Evolutionary conservation across 495 filamentous ascomycete species (phyloP), one percentile per base, ranked within the genome.

Genomic region (Xylaria intraflava): DNA sequence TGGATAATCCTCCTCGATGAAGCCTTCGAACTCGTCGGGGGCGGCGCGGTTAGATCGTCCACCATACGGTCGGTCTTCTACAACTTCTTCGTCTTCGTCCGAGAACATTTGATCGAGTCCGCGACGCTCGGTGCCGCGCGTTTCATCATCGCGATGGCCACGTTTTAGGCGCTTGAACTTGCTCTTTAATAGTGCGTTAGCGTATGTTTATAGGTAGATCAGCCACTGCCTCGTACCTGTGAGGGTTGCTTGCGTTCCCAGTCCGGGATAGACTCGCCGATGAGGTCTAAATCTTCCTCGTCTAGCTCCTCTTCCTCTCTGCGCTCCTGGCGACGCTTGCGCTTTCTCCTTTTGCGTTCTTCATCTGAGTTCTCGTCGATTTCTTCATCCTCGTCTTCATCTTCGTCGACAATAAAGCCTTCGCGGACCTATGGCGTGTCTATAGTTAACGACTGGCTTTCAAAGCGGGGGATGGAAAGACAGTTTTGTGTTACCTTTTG

Each of bases 111-210:
- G 84, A 40, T 88, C 82, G 14, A 96, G 79, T 16, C 83, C 89
- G 53, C 85, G 86, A 48, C 82, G 78, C 53, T 82, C 76, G 49
- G 74, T 73, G 46, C 82, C 77, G n/a, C 69, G 68, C 24, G 76
- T 71, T 30, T 78, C 72, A 27, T 86, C 85, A 40, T 90, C 89
- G 52, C 88, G 83, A 60, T 93, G 88, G 48, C 92, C 91, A 52
- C 89, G 88, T 74, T 96, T 98, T 24, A 98, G 79, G 27, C 94
- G 83, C 71, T 98, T 98, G 72, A 93, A 92, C 67, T 94, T 93
- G 42, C 83, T 82, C 86, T 96, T 62, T 23, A 46, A 9, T 20
- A 6, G n/a, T 36, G 27, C 11, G 55, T 77, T 52, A 73, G 70
- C 44, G 38, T n/a, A 24, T 20, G 4, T 20, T 6, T 42, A 27